Percentiles rank a stretch among this genome's conserved stretches.
phyloP scores from a whole-genome alignment of 2,329 filamentous ascomycete genomes.

The Arthroderma uncinatum region DNA sequence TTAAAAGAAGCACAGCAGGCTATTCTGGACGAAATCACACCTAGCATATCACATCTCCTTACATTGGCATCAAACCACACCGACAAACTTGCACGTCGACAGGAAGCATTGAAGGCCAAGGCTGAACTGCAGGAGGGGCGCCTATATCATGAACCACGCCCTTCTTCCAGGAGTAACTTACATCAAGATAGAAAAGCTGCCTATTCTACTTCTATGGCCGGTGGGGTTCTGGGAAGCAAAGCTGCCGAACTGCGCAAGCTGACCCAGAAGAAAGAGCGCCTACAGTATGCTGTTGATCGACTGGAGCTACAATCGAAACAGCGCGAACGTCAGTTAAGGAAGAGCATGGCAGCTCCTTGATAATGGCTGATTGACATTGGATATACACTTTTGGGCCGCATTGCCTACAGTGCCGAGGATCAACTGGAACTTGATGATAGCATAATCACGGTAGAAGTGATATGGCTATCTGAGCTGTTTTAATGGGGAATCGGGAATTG shows the following conservation, averaged over 20 bases:
- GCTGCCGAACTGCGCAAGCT: conserved; percentile 56
- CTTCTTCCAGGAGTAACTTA: conserved; percentile 16
- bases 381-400: background rate
- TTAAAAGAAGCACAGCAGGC: conserved; percentile 72
- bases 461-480: background rate
- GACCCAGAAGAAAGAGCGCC: conserved; percentile 68
- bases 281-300: conserved; percentile 77
- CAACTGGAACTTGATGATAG: background rate
- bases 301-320: conserved; percentile 79
- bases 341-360: conserved; percentile 54
- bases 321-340: conserved; percentile 57
- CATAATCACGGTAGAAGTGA: background rate
- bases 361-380: background rate
- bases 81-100: conserved; percentile 69
- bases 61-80: conserved; percentile 72
- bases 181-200: conserved; percentile 12
- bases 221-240: conserved; percentile 27
- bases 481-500: background rate
- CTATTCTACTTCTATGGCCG: conserved; percentile 13
- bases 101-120: conserved; percentile 72
- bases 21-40: conserved; percentile 79
- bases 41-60: conserved; percentile 68
- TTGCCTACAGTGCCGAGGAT: background rate
- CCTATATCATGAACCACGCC: conserved; percentile 36
- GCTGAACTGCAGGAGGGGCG: conserved; percentile 72